Percentiles rank a stretch among this genome's conserved stretches.
These are phyloP conservation scores for Medicago arabica DNA, from an alignment of 306 rosid genomes.

Conservation along the genomic window DNA sequence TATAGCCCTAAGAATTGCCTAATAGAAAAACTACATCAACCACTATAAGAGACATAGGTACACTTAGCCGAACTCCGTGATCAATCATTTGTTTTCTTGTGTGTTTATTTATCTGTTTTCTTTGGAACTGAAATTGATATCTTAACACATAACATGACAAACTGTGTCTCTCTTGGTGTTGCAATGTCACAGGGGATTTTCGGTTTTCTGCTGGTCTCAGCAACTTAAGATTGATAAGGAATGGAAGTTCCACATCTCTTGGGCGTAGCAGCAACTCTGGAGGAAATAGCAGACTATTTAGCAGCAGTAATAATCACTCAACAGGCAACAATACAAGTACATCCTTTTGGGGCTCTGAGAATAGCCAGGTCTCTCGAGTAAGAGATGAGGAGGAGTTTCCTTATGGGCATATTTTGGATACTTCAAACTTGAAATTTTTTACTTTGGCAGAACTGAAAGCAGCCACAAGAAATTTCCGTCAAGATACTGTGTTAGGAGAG, in stretches of 20 bases:
- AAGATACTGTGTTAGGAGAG: conserved; percentile 70
- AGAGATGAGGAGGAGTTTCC: conserved; percentile 70
- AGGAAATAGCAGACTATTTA: conserved; percentile 47
- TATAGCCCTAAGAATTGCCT: no score
- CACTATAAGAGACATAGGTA: no score
- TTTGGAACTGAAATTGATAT: not conserved
- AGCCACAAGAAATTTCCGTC: conserved; percentile 78
- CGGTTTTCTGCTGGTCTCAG: conserved; percentile 29
- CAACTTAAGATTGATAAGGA: conserved; percentile 28
- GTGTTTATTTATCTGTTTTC: not conserved
- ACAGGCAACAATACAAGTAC: conserved; percentile 61
- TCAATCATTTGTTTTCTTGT: not conserved
- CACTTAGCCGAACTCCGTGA: no score
- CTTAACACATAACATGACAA: not conserved
- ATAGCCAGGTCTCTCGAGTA: conserved; percentile 54
- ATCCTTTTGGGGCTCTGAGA: conserved; percentile 62
- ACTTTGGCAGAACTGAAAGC: conserved; percentile 64
- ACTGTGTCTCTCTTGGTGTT: conserved; percentile 30
- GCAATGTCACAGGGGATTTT: conserved; percentile 39
- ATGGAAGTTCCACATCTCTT: conserved; percentile 45
- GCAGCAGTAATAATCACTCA: conserved; percentile 46
- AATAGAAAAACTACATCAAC: no score
- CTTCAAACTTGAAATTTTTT: conserved; percentile 65
- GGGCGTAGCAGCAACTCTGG: conserved; percentile 53
- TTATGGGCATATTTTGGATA: conserved; percentile 72